Evolutionary conservation across 2,329 filamentous ascomycete species (phyloP), one percentile per base, ranked within the genome.

Genomic region (Curvularia hawaiiensis): DNA sequence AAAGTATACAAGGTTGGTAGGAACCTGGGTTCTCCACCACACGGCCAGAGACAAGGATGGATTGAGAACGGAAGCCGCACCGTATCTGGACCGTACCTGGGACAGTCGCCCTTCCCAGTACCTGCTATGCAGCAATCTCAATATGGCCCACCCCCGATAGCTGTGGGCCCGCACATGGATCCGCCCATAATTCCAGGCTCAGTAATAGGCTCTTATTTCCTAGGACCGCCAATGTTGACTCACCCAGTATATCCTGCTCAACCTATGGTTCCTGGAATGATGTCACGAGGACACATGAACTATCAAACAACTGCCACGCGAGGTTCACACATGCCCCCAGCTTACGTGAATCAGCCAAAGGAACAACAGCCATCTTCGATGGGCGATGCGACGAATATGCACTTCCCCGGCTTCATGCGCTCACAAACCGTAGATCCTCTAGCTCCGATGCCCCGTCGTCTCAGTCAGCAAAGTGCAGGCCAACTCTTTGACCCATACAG

Each of bases 311-410:
- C 45, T 20, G 52, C 55, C 26, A 47, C 54, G 22, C 62, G 58
- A 40, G 55, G 35, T 18, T 47, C 62, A 11, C 50, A 55, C 12
- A 62, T 65, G 52, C 54, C 56, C 22, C 60, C 60, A 16, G 48
- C 43, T n/a, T 67, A 65, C 35, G 41, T 57, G 11, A 52, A 56
- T n/a, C 63, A 68, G 11, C 49, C 41, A 38, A 51, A 54, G 8
- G 46, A 31, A 16, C 35, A 54, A 14, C 58, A 64, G 16, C 53
- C 50, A 16, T 49, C 46, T 20, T 64, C 62, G 4, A 70, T 75
- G 49, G 63, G 60, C 3, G 67, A 76, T 38, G 63, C 73, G 66
- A 71, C 70, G 1, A 75, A 74, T 53, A 62, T 60, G n/a, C 56
- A 64, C 38, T 65, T 66, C 50, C 11, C 52, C 18, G 47, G 52